Evolutionary conservation across 176 grass and related monocot species (phyloP).

Genomic region (Dendrocalamus sinicus): DNA sequence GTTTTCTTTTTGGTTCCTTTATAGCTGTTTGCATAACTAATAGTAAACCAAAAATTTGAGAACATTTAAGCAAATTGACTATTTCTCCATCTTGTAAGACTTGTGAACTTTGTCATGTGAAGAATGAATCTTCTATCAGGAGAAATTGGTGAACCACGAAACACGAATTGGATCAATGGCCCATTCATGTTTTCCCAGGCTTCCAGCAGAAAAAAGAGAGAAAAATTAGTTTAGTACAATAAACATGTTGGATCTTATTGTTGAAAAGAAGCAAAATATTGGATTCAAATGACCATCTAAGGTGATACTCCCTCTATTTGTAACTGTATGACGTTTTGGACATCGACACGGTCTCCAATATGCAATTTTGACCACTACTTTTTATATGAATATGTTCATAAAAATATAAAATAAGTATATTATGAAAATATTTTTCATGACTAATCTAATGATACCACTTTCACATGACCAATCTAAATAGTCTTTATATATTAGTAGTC

Average conservation of each 20-base stretch:
- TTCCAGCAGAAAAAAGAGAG: neutral
- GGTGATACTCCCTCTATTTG: neutral
- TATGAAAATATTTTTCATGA: too few species aligned
- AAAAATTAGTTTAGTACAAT: neutral
- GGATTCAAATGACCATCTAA: neutral
- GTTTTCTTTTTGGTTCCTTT: neutral
- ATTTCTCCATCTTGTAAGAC: constrained; percentile 23
- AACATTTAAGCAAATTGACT: neutral
- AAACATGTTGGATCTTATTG: neutral
- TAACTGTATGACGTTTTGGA: too few species aligned
- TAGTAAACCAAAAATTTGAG: neutral
- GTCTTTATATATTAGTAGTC: too few species aligned
- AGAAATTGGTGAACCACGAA: neutral
- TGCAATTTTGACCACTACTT: too few species aligned
- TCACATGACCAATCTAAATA: too few species aligned
- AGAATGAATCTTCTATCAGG: neutral
- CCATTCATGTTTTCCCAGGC: neutral
- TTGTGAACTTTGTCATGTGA: neutral
- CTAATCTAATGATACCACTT: too few species aligned
- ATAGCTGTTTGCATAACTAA: neutral
- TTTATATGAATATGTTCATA: too few species aligned
- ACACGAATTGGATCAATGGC: neutral
- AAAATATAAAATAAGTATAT: too few species aligned
- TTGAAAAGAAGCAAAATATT: neutral
- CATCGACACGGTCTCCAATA: too few species aligned